Evolutionary conservation across 495 filamentous ascomycete species (phyloP), one percentile per base, ranked within the genome.

Genomic region (Aspergillus taichungensis): DNA sequence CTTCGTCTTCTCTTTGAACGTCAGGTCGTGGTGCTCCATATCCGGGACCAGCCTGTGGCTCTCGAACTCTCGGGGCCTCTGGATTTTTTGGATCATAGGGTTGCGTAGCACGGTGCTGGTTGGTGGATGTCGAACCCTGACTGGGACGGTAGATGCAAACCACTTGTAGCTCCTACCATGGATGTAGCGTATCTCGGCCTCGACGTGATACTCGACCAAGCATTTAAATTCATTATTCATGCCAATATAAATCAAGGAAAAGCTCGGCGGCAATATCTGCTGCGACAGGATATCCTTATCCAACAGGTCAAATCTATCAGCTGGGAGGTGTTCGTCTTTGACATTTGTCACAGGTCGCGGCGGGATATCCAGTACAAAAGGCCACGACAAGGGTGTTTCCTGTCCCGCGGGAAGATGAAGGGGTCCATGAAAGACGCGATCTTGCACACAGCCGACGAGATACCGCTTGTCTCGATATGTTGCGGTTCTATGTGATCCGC

Each of bases 141-240:
- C 42, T 10, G 52, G 49, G 2, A 10, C 12, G 6, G n/a, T n/a
- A n/a, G n/a, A n/a, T n/a, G n/a, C n/a, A n/a, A n/a, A n/a, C n/a
- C n/a, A n/a, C n/a, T n/a, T n/a, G n/a, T n/a, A n/a, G n/a, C n/a
- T n/a, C n/a, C n/a, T n/a, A n/a, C n/a, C n/a, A 18, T 34, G 47
- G 3, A n/a, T 34, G 41, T 49, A 59, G 12, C 39, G 37, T 6
- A 59, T 37, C 9, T 39, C 9, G n/a, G 46, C 50, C n/a, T 43
- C 33, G 8, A 59, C 43, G 32, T 46, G 53, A 11, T 59, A 59
- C 27, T 59, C 56, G 4, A 59, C 47, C 34, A 48, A 46, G 11
- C 40, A 47, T n/a, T 45, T 31, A 18, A 53, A 49, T 5, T 10
- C n/a, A 28, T 29, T 33, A 13, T 12, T 31, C 34, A 34, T 40